These are phyloP conservation scores for Mariannaea sp. DNA, from an alignment of 2,329 filamentous ascomycete species.

Conservation along the genomic window DNA sequence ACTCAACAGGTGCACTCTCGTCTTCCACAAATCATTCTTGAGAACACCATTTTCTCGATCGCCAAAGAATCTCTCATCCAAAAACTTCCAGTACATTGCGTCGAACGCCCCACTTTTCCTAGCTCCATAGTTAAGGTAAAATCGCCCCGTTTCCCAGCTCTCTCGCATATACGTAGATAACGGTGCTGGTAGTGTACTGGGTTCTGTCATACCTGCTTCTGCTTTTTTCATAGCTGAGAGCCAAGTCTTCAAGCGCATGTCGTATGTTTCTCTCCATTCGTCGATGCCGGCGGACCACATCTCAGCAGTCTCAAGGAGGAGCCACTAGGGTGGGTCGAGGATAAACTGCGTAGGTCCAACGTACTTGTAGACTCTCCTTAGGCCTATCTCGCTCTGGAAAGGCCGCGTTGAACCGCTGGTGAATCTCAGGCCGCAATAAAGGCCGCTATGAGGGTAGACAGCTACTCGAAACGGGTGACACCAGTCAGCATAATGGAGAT, in stretches of 20 bases:
- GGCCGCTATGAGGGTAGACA: too few species aligned
- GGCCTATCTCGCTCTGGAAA: too few species aligned
- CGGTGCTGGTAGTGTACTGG: too few species aligned
- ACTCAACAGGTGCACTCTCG: too few species aligned
- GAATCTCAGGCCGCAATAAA: too few species aligned
- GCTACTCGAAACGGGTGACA: too few species aligned
- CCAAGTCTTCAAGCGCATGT: slow-evolving; percentile 41
- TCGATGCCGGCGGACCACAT: slow-evolving; percentile 40
- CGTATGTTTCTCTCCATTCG: slow-evolving; percentile 40
- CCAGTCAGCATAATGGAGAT: too few species aligned
- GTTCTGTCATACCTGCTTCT: too few species aligned
- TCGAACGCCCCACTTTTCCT: slow-evolving; percentile 47
- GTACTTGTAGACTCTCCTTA: too few species aligned
- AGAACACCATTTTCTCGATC: too few species aligned
- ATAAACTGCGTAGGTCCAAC: slow-evolving; percentile 42
- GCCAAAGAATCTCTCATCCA: slow-evolving; percentile 44
- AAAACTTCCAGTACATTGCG: slow-evolving; percentile 43
- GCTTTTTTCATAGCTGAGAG: slow-evolving; percentile 41
- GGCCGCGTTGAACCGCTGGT: too few species aligned
- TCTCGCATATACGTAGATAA: slow-evolving; percentile 45
- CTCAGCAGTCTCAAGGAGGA: slow-evolving; percentile 42
- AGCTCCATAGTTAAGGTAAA: slow-evolving; percentile 43
- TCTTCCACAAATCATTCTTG: too few species aligned
- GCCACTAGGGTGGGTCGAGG: slow-evolving; percentile 46
- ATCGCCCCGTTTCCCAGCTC: slow-evolving; percentile 43